A percentile compares a stretch with the other conserved stretches of the same genome.
These are phyloP conservation scores for Fraxinus latifolia DNA, from an alignment of 305 asterid species.

Conservation along the genomic window DNA sequence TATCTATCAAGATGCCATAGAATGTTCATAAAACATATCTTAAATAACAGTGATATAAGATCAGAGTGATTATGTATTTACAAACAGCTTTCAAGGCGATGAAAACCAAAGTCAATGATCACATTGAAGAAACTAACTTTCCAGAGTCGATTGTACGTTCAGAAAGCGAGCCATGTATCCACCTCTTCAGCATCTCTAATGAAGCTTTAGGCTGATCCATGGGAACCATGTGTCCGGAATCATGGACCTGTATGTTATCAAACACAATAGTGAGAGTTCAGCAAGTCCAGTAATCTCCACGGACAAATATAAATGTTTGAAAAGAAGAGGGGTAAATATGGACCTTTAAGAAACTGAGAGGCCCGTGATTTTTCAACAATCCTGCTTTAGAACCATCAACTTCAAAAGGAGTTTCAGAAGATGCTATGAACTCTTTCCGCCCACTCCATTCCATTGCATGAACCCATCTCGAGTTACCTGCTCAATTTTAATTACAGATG, in stretches of 20 bases:
- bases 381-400: constrained; percentile 82
- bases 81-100: constrained; percentile 17
- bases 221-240: constrained; percentile 97
- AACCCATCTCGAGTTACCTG: constrained; percentile 98
- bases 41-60: not conserved
- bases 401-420: constrained; percentile 63
- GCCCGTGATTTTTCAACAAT: constrained; percentile 64
- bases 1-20: constrained; percentile 6
- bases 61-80: constrained; percentile 3
- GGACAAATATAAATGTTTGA: not conserved
- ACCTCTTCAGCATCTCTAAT: constrained; percentile 71
- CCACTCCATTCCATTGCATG: constrained; percentile 97
- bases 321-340: constrained; percentile 1
- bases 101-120: constrained; percentile 25
- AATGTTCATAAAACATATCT: constrained; percentile 10
- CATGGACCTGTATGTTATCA: constrained; percentile 54
- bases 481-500: constrained; percentile 7
- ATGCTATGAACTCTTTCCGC: constrained; percentile 55
- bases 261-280: not conserved
- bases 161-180: constrained; percentile 67
- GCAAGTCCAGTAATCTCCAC: not conserved
- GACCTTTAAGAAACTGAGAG: constrained; percentile 91
- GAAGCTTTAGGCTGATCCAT: constrained; percentile 93
- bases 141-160: constrained; percentile 25
- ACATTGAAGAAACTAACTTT: constrained; percentile 61